A percentile compares a stretch with the other conserved stretches of the same genome.
phyloP scores from a whole-genome alignment of 176 grass and related monocot species.

The barley (Hordeum vulgare) region DNA sequence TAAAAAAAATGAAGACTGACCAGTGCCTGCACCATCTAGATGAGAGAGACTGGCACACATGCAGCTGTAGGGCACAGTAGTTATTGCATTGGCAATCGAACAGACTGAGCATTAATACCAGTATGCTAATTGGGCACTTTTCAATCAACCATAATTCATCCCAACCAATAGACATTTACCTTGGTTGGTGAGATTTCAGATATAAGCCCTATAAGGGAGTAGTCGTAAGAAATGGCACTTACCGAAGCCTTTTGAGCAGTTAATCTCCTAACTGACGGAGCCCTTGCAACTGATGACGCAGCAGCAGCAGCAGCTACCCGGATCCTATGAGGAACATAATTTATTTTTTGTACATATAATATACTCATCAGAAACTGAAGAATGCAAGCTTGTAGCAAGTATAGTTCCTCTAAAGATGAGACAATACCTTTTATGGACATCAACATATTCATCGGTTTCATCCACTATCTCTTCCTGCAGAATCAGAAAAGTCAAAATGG shows the following conservation, averaged over 20 bases:
- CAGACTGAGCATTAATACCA: too few species aligned
- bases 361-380: conserved; percentile 1
- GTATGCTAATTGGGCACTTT: too few species aligned
- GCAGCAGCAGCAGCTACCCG: conserved; percentile 88
- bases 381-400: neutral
- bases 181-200: too few species aligned
- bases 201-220: too few species aligned
- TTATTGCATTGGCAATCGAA: too few species aligned
- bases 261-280: conserved; percentile 86
- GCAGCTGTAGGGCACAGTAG: too few species aligned
- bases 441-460: conserved; percentile 98
- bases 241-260: conserved; percentile 72
- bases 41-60: too few species aligned
- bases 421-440: conserved; percentile 96
- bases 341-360: conserved; percentile 7
- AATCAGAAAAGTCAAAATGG: conserved; percentile 4
- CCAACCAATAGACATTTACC: too few species aligned
- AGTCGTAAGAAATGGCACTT: conserved; percentile 32
- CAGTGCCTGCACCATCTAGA: too few species aligned
- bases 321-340: conserved; percentile 52
- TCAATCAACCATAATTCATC: too few species aligned
- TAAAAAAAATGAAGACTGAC: too few species aligned
- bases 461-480: conserved; percentile 98
- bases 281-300: conserved; percentile 92
- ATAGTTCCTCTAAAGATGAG: neutral